A percentile compares a stretch with the other conserved stretches of the same genome.
These are phyloP conservation scores for Flaveria floridana DNA, from an alignment of 140 eudicot genomes.

Conservation along the genomic window DNA sequence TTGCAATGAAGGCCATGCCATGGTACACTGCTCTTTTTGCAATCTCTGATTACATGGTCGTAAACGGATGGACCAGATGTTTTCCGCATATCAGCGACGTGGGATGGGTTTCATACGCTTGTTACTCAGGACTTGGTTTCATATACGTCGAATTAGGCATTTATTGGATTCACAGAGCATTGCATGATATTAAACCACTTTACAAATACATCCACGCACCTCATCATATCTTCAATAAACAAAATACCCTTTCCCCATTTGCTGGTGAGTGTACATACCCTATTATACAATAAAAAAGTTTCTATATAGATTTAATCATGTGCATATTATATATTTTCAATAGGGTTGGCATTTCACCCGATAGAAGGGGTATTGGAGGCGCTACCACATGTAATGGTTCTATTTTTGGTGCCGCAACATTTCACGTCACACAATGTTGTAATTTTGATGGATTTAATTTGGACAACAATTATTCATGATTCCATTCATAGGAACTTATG, in stretches of 20 bases:
- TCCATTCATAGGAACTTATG: slow-evolving; percentile 45
- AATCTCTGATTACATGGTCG: slow-evolving; percentile 71
- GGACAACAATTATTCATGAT: slow-evolving; percentile 52
- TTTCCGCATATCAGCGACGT: slow-evolving; percentile 60
- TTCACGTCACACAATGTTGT: slow-evolving; percentile 41
- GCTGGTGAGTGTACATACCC: slow-evolving; percentile 55
- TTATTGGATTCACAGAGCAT: slow-evolving; percentile 81
- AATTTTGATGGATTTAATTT: slow-evolving; percentile 36
- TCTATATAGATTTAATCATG: not conserved
- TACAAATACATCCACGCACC: slow-evolving; percentile 84
- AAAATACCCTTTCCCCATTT: slow-evolving; percentile 88
- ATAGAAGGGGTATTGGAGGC: slow-evolving; percentile 46
- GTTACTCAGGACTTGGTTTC: slow-evolving; percentile 44
- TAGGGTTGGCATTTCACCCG: slow-evolving; percentile 56
- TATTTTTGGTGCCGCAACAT: slow-evolving; percentile 43
- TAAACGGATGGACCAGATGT: slow-evolving; percentile 82
- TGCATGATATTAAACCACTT: slow-evolving; percentile 86
- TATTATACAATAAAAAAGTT: no score
- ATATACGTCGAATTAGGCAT: slow-evolving; percentile 75
- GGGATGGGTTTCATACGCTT: slow-evolving; percentile 50
- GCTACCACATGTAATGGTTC: slow-evolving; percentile 39
- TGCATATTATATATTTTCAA: no score
- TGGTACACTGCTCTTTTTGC: slow-evolving; percentile 63
- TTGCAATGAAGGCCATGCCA: slow-evolving; percentile 94
- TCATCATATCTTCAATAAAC: slow-evolving; percentile 91